These are phyloP conservation scores for Ostreobium quekettii DNA, from an alignment of 139 green algal species.

Conservation along the genomic window DNA sequence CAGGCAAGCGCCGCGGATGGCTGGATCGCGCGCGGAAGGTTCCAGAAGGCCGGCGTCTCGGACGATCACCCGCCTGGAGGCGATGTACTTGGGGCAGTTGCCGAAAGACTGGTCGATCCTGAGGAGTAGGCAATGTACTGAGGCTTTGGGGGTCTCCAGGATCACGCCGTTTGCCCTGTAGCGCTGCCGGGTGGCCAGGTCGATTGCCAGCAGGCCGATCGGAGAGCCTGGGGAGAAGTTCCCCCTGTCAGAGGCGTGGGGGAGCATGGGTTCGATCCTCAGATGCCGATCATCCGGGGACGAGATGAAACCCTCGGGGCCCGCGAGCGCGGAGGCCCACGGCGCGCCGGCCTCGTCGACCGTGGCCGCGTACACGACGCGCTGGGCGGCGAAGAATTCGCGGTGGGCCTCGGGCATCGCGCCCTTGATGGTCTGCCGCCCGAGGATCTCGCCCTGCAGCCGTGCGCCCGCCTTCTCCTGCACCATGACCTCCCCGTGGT, in stretches of 20 bases:
- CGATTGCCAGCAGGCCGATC: constrained; percentile 26
- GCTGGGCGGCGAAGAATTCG: constrained; percentile 18
- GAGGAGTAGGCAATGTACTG: background rate
- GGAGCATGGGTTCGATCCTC: background rate
- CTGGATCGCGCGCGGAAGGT: too few species aligned
- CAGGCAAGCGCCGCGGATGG: too few species aligned
- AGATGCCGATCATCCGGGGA: constrained; percentile 35
- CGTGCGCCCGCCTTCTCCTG: background rate
- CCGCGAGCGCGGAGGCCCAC: constrained; percentile 14
- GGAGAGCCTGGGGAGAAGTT: background rate
- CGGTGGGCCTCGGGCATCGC: constrained; percentile 22
- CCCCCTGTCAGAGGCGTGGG: background rate
- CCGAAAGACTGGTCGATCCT: constrained; percentile 24
- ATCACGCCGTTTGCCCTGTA: constrained; percentile 35
- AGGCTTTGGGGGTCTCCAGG: background rate
- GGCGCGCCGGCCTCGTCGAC: background rate
- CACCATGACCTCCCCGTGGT: background rate
- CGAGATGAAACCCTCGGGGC: constrained; percentile 12
- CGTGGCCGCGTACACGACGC: constrained; percentile 12
- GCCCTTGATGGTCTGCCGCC: constrained; percentile 5
- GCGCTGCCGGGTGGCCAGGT: constrained; percentile 34
- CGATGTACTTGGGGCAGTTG: constrained; percentile 43
- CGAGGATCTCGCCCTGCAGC: background rate
- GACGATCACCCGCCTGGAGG: too few species aligned
- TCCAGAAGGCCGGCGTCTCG: too few species aligned